Percentiles rank a stretch among this genome's conserved stretches.
phyloP scores from a whole-genome alignment of 2,329 filamentous ascomycete species.

The Amylocarpus encephaloides region DNA sequence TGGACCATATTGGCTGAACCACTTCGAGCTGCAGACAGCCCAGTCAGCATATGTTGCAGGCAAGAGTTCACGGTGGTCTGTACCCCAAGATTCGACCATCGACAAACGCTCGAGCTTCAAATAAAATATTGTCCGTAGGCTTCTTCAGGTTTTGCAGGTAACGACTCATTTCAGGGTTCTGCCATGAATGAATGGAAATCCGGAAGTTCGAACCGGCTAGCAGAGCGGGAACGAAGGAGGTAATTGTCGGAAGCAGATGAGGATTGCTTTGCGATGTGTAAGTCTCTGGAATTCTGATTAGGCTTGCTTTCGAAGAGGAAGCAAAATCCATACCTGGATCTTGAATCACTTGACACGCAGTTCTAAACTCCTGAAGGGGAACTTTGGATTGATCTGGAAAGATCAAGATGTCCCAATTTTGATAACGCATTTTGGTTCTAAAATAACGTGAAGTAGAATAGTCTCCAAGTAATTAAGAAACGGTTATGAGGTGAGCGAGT shows the following conservation, averaged over 20 bases:
- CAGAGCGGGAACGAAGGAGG: slow-evolving; percentile 65
- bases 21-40: slow-evolving; percentile 34
- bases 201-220: slow-evolving; percentile 53
- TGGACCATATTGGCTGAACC: slow-evolving; percentile 42
- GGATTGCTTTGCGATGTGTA: slow-evolving; percentile 8
- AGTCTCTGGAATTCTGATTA: slow-evolving; percentile 8
- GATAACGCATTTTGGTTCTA: slow-evolving; percentile 62
- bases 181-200: slow-evolving; percentile 72
- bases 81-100: slow-evolving; percentile 62
- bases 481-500: background rate
- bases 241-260: slow-evolving; percentile 54
- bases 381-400: slow-evolving; percentile 61
- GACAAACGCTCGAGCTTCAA: slow-evolving; percentile 61
- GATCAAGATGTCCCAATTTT: slow-evolving; percentile 79
- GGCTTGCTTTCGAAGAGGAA: slow-evolving; percentile 10
- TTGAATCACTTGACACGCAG: slow-evolving; percentile 62
- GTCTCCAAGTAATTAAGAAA: background rate
- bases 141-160: slow-evolving; percentile 49
- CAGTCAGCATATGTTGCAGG: background rate
- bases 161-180: slow-evolving; percentile 51
- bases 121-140: slow-evolving; percentile 49
- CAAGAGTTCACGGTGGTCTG: background rate
- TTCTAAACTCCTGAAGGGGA: slow-evolving; percentile 77
- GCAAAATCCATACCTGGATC: slow-evolving; percentile 35
- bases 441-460: background rate